Percentiles rank a stretch among this genome's conserved stretches.
Evolutionary conservation across 2,329 filamentous ascomycete genomes (phyloP).

Genomic region (Metarhizium humberi): DNA sequence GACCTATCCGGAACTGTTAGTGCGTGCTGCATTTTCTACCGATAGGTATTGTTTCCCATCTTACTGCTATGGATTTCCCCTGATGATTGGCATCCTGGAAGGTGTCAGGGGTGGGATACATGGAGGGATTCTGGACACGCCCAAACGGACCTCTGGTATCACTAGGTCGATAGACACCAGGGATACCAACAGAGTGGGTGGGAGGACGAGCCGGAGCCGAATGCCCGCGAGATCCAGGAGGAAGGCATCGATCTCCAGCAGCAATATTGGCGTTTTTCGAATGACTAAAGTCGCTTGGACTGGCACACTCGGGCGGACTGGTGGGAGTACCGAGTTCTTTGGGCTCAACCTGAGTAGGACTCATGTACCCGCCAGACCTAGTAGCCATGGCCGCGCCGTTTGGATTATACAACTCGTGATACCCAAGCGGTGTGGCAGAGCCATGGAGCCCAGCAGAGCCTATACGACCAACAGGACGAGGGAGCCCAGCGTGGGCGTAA

Average conservation of each 20-base stretch:
- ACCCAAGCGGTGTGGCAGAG: background rate
- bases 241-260: background rate
- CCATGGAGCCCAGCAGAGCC: background rate
- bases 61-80: background rate
- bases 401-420: no score
- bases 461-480: background rate
- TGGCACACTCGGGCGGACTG: no score
- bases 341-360: no score
- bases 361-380: no score
- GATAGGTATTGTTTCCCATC: background rate
- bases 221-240: background rate
- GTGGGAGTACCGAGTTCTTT: no score
- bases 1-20: background rate
- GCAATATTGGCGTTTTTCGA: no score
- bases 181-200: background rate
- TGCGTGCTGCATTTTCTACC: background rate
- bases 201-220: background rate
- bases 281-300: no score
- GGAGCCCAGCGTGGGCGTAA: no score
- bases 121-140: background rate
- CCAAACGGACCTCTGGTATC: background rate
- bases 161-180: background rate
- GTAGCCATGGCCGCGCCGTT: no score
- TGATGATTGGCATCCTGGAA: no score
- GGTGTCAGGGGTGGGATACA: background rate